Percentiles rank a stretch among this genome's conserved stretches.
These are phyloP conservation scores for Colletotrichum horii DNA, from an alignment of 2,329 filamentous ascomycete genomes.

Conservation along the genomic window DNA sequence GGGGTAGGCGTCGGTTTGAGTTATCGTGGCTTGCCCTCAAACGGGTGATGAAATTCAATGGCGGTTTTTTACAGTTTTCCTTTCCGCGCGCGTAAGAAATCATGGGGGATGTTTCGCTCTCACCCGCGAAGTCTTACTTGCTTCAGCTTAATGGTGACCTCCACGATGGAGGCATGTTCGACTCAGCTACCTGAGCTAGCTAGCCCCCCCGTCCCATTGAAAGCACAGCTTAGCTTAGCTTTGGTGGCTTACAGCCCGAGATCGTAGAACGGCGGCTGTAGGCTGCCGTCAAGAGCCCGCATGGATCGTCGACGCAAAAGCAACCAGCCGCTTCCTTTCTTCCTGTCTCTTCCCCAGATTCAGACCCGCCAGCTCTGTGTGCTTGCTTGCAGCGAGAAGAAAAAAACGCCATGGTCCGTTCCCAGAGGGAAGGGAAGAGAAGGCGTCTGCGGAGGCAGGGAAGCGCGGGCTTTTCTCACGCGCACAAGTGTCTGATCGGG, in stretches of 20 bases:
- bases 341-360: constrained; percentile 4
- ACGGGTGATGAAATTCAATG: background rate
- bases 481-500: background rate
- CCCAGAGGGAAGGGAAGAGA: background rate
- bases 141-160: background rate
- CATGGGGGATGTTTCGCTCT: background rate
- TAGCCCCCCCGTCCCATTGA: background rate
- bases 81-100: background rate
- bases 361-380: background rate
- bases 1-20: background rate
- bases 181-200: background rate
- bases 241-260: background rate
- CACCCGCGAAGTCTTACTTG: background rate
- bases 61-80: background rate
- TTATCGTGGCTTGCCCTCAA: background rate
- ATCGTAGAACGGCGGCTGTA: background rate
- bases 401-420: background rate
- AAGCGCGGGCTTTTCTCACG: background rate
- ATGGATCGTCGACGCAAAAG: constrained; percentile 12
- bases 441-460: background rate
- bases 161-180: background rate
- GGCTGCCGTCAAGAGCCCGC: background rate
- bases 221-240: background rate
- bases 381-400: background rate
- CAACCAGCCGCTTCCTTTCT: background rate